Percentiles rank a stretch among this genome's conserved stretches.
phyloP scores from a whole-genome alignment of 2,329 filamentous ascomycete genomes.

The Neonectria coccinea region DNA sequence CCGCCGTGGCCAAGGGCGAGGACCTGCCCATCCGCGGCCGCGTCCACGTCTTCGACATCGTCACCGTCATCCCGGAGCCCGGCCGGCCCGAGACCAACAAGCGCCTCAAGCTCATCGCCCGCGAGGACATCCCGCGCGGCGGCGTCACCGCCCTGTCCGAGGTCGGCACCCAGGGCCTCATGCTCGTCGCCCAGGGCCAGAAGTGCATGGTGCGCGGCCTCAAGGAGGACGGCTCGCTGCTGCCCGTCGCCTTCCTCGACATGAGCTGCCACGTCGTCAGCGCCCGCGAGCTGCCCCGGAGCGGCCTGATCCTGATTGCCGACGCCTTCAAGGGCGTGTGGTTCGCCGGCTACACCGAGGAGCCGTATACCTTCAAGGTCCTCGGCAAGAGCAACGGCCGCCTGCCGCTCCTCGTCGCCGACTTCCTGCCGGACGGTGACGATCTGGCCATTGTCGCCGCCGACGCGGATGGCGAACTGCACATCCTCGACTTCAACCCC shows the following conservation, averaged over 20 bases:
- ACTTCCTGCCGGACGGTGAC: conserved; percentile 88
- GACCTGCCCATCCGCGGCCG: conserved; percentile 87
- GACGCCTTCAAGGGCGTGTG: conserved; percentile 95
- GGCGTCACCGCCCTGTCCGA: conserved; percentile 89
- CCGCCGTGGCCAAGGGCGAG: conserved; percentile 87
- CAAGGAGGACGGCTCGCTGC: conserved; percentile 91
- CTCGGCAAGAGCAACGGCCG: conserved; percentile 87
- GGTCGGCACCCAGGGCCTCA: conserved; percentile 87
- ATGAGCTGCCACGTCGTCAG: conserved; percentile 93
- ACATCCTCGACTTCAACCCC: conserved; percentile 93
- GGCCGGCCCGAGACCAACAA: conserved; percentile 86
- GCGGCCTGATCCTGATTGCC: conserved; percentile 86
- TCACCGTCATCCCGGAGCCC: conserved; percentile 90
- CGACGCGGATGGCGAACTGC: conserved; percentile 87
- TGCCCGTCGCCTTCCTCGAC: conserved; percentile 97
- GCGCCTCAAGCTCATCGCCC: conserved; percentile 85
- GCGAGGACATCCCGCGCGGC: conserved; percentile 91
- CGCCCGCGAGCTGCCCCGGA: conserved; percentile 84
- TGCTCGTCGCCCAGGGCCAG: conserved; percentile 92
- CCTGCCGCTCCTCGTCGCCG: conserved; percentile 82
- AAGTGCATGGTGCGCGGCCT: conserved; percentile 97
- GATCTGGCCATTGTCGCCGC: conserved; percentile 85
- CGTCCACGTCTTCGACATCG: conserved; percentile 91
- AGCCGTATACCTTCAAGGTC: conserved; percentile 94
- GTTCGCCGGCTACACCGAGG: conserved; percentile 96